Evolutionary conservation across 495 filamentous ascomycete genomes (phyloP).

Genomic region (Daldinia childiae): DNA sequence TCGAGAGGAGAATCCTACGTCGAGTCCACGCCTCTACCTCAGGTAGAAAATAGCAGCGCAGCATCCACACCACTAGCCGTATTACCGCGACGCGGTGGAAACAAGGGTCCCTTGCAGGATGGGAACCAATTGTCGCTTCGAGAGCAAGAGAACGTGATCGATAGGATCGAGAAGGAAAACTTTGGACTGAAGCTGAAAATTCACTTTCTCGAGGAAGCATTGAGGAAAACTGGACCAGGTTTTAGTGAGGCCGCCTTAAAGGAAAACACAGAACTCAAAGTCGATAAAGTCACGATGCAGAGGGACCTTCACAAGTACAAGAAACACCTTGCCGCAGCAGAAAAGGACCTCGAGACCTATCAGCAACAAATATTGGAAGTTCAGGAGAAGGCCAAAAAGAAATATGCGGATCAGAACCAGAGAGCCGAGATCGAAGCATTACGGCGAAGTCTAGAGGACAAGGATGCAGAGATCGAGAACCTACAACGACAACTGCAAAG

Average conservation of each 20-base stretch:
- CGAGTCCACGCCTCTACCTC: slow-evolving; percentile 67
- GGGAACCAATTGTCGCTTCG: slow-evolving; percentile 90
- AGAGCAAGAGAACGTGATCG: slow-evolving; percentile 95
- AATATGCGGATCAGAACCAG: slow-evolving; percentile 71
- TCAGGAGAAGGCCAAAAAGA: slow-evolving; percentile 78
- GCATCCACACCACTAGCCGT: slow-evolving; percentile 80
- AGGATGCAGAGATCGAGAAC: slow-evolving; percentile 65
- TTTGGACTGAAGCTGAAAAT: slow-evolving; percentile 83
- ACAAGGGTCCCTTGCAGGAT: slow-evolving; percentile 71
- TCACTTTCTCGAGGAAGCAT: slow-evolving; percentile 79
- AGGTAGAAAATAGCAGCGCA: slow-evolving; percentile 77
- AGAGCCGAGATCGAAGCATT: slow-evolving; percentile 68
- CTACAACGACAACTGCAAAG: slow-evolving; percentile 45
- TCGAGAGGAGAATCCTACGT: slow-evolving; percentile 62
- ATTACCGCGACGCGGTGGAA: slow-evolving; percentile 66
- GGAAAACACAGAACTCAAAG: slow-evolving; percentile 96
- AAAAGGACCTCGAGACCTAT: slow-evolving; percentile 82
- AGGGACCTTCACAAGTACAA: slow-evolving; percentile 83
- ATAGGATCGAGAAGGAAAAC: slow-evolving; percentile 93
- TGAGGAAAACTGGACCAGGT: slow-evolving; percentile 84
- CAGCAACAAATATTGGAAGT: slow-evolving; percentile 79
- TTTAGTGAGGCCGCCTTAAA: slow-evolving; percentile 86
- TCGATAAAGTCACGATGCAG: slow-evolving; percentile 86
- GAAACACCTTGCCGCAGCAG: slow-evolving; percentile 78
- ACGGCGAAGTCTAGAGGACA: slow-evolving; percentile 60